phyloP scores from a whole-genome alignment of 306 rosid species.

The Carpinus viminea region DNA sequence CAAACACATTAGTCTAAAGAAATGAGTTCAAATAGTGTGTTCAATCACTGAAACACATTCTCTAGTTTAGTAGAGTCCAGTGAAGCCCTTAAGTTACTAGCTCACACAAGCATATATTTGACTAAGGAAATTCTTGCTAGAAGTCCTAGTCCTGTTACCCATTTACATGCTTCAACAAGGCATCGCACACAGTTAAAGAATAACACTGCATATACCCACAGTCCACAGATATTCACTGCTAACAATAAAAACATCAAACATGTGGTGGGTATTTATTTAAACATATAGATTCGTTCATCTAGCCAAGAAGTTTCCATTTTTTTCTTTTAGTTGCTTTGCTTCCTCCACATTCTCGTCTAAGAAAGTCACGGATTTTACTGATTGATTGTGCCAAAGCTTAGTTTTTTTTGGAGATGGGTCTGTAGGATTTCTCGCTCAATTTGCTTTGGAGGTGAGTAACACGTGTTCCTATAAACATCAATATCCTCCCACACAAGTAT shows the following conservation, averaged over 20 bases:
- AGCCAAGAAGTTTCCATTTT: no score
- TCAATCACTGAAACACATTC: not conserved
- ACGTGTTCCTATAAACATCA: no score
- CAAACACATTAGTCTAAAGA: not conserved
- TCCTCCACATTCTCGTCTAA: no score
- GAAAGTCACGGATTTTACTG: no score
- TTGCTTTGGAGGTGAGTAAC: no score
- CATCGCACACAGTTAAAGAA: not conserved
- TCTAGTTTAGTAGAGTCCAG: not conserved
- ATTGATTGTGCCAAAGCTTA: no score
- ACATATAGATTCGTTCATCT: conserved; percentile 2
- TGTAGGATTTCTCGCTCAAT: no score
- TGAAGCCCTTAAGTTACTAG: not conserved
- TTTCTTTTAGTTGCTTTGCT: no score
- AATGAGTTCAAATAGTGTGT: not conserved
- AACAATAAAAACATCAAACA: conserved; percentile 41
- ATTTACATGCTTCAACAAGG: not conserved
- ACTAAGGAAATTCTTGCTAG: not conserved
- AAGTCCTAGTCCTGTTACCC: not conserved
- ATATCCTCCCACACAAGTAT: no score
- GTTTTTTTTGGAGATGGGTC: no score
- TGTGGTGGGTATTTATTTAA: conserved; percentile 18
- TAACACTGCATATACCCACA: not conserved
- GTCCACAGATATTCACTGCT: not conserved
- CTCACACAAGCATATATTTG: not conserved